Base-by-base conservation (phyloP, 257 asterid species). In the Primulina eburnea region DNA sequence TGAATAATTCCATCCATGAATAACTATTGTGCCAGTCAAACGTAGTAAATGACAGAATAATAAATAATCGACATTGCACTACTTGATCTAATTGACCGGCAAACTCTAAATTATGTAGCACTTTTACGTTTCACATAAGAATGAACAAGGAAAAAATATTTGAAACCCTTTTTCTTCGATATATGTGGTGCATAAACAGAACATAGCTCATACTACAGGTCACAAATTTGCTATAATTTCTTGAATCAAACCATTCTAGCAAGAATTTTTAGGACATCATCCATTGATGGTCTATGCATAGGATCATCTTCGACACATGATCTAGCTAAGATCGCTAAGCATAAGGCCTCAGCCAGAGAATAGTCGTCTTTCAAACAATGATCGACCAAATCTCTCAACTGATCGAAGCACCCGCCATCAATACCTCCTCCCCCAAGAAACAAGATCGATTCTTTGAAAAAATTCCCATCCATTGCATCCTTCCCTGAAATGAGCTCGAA, bases 301-400 rank as follows among this genome's bases (percentile, higher is more conserved):
- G 96, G 94, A 65, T 90, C 90, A 37, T 88, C 87, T 64, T 90
- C 92, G 21, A 85, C 79, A 62, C 97, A 90, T 4, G 97, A 88
- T 52, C 87, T 85, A 28, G 90, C 97, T n/a, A 90, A 76, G 20
- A 90, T 92, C 8, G 88, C 88, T 24, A 90, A 69, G 66, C 96
- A 90, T 64, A 90, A 64, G 0, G 96, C 94, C 82, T 87, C 97
- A 0, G 92, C 90, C 2, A 90, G 35, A 5, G 94, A 89, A 68
- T 90, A 90, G 77, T 88, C 92, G 57, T 82, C 92, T 71, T 75
- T 88, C 69, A 90, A 26, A 58, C 80, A 50, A 63, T 87, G 88
- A 81, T 90, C 96, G 69, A 88, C 79, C 16, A 86, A 86, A 21
- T 33, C 78, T 78, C 85, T 90, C 70, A 88, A 70, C 58, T 82